Evolutionary conservation across 768 basidiomycete species (phyloP).

Genomic region (Lactifluus piperatus): DNA sequence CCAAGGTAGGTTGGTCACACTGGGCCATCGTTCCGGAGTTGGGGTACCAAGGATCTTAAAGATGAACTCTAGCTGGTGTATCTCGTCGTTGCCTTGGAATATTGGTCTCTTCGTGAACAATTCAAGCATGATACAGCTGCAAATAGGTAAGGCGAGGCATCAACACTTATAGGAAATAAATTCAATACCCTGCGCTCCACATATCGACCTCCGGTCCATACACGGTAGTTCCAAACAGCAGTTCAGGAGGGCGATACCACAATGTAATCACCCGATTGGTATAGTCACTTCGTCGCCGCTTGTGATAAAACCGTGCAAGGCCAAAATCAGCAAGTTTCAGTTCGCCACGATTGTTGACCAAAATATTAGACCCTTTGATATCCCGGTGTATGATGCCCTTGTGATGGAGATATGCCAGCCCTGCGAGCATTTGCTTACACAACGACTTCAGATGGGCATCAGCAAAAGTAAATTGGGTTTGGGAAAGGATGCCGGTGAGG

Average conservation of each 20-base stretch:
- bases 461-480: conserved; percentile 78
- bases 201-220: conserved; percentile 98
- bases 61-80: conserved; percentile 91
- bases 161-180: background rate
- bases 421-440: conserved; percentile 90
- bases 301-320: conserved; percentile 92
- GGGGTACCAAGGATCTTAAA: conserved; percentile 91
- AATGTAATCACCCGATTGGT: conserved; percentile 99
- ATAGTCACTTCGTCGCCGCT: conserved; percentile 83
- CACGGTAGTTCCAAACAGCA: conserved; percentile 89
- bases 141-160: background rate
- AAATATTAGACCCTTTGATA: conserved; percentile 98
- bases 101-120: conserved; percentile 90
- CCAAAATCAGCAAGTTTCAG: conserved; percentile 98
- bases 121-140: conserved; percentile 97
- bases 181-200: conserved; percentile 92
- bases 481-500: conserved; percentile 87
- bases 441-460: conserved; percentile 92
- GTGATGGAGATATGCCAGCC: conserved; percentile 90
- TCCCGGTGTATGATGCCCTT: conserved; percentile 96
- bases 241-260: conserved; percentile 96
- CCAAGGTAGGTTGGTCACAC: conserved; percentile 83
- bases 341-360: conserved; percentile 85
- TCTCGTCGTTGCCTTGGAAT: conserved; percentile 98
- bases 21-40: conserved; percentile 72